phyloP scores from a whole-genome alignment of 192 early-diverging fungal genomes.

The Spinellus fusiger region DNA sequence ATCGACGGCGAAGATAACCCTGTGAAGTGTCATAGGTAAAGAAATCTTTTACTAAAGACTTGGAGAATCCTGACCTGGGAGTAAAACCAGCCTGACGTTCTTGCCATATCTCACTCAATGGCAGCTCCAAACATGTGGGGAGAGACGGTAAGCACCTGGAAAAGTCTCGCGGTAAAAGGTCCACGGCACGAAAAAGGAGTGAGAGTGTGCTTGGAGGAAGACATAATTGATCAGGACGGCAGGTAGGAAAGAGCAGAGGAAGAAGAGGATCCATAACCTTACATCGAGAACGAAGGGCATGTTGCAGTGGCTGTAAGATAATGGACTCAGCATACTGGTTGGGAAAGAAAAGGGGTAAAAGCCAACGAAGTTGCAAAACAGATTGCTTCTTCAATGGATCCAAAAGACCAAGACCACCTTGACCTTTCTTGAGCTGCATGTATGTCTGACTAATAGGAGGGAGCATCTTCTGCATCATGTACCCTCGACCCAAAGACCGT shows the following conservation, averaged over 20 bases:
- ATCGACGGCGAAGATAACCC: no score
- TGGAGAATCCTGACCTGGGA: no score
- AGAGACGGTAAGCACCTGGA: neutral
- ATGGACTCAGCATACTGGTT: no score
- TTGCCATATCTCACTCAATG: no score
- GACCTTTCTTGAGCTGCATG: neutral
- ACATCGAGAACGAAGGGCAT: neutral
- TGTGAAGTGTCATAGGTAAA: no score
- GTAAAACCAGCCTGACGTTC: no score
- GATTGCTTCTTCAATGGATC: neutral
- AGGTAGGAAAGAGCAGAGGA: neutral
- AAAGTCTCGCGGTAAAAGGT: neutral
- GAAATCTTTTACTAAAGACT: no score
- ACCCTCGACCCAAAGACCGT: no score
- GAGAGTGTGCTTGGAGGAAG: neutral
- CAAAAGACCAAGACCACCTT: neutral
- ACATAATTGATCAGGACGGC: neutral
- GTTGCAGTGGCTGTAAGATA: no score
- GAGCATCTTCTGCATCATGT: no score
- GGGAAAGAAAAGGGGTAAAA: neutral
- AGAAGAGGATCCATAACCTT: neutral
- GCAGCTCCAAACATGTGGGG: neutral
- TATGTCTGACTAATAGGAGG: no score
- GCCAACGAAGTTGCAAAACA: neutral
- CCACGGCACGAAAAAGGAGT: neutral